These are phyloP conservation scores for Fusarium tuaranense DNA, from an alignment of 2,329 filamentous ascomycete genomes.

Conservation along the genomic window DNA sequence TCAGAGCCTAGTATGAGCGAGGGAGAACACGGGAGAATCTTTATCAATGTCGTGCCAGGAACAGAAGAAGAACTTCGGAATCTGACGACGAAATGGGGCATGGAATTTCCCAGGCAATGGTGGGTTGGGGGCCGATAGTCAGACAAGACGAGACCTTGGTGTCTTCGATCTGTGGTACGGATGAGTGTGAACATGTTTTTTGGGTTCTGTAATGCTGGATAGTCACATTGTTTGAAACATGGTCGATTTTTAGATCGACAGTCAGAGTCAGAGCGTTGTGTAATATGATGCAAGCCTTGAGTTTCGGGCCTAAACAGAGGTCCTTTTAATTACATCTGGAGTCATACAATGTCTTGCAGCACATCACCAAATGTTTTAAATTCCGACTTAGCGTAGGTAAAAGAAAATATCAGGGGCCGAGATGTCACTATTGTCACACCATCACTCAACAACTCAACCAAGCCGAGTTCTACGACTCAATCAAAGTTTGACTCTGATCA, in stretches of 20 bases:
- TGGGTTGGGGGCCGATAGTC: conserved; percentile 35
- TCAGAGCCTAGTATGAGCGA: conserved; percentile 53
- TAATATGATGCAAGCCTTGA: background rate
- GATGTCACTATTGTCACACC: background rate
- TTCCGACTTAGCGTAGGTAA: background rate
- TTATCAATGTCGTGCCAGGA: conserved; percentile 54
- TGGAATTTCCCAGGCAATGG: conserved; percentile 53
- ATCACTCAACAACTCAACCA: background rate
- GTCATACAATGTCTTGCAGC: background rate
- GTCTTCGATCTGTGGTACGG: background rate
- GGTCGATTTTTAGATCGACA: background rate
- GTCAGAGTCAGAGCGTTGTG: background rate
- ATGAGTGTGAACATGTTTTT: background rate
- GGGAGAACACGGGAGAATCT: conserved; percentile 45
- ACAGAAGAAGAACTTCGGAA: conserved; percentile 48
- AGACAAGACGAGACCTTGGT: background rate
- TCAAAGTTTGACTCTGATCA: background rate
- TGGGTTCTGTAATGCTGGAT: background rate
- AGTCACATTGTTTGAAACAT: background rate
- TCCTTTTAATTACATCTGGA: background rate
- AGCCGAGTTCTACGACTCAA: background rate
- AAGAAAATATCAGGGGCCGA: background rate
- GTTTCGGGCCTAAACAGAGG: background rate
- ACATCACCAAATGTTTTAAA: background rate
- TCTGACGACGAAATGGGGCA: conserved; percentile 52